A percentile compares a stretch with the other conserved stretches of the same genome.
Evolutionary conservation across 345 rosid species (phyloP).

Genomic region (Chamaenerion angustifolium): DNA sequence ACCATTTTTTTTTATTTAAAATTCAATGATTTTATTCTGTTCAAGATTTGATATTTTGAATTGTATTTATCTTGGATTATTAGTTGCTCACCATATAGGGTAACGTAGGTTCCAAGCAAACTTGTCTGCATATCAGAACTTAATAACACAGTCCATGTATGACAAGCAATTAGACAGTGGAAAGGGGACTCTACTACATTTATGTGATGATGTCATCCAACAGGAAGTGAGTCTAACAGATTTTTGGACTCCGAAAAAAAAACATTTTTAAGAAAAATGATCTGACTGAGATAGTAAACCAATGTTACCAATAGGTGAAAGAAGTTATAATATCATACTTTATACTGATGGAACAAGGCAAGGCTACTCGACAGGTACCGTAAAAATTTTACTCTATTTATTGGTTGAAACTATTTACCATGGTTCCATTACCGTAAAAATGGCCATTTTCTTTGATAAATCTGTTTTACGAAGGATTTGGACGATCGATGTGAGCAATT

Average conservation of each 20-base stretch:
- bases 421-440: background rate
- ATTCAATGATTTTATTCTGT: background rate
- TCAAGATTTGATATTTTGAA: background rate
- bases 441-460: too few species aligned
- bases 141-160: slow-evolving; percentile 56
- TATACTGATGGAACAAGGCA: slow-evolving; percentile 48
- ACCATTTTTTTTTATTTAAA: background rate
- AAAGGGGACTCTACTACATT: slow-evolving; percentile 71
- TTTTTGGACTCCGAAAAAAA: slow-evolving; percentile 8
- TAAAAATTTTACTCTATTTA: background rate
- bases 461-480: slow-evolving; percentile 19
- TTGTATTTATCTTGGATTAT: too few species aligned
- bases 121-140: slow-evolving; percentile 53
- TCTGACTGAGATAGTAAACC: too few species aligned
- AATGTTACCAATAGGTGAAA: slow-evolving; percentile 43
- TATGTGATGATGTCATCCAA: slow-evolving; percentile 66
- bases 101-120: slow-evolving; percentile 55
- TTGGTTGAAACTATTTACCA: too few species aligned
- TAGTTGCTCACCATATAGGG: too few species aligned
- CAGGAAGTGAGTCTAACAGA: slow-evolving; percentile 28
- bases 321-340: slow-evolving; percentile 60
- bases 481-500: slow-evolving; percentile 46
- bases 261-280: background rate
- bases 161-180: slow-evolving; percentile 84
- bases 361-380: slow-evolving; percentile 31